Evolutionary conservation across 2,329 filamentous ascomycete genomes (phyloP), one percentile per base, ranked within the genome.

Genomic region (Fusarium ambrosium): DNA sequence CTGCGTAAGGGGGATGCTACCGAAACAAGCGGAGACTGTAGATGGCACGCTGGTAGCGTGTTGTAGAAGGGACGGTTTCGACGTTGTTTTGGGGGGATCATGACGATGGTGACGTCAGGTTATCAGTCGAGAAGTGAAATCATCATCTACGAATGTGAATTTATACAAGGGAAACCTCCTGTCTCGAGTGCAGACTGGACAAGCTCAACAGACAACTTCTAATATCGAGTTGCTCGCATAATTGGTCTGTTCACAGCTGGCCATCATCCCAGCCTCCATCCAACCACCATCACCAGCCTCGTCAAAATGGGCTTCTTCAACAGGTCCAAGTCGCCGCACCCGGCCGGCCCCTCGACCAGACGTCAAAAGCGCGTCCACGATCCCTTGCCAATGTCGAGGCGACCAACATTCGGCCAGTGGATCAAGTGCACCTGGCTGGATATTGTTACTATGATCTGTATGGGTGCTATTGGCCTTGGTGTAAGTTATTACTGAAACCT

Each of bases 401-500:
- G 88, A 13, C 92, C 92, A 3, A 87, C 84, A 2, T 92, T 94
- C 74, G 91, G 92, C 4, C 90, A 92, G 79, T 94, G 92, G 92
- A 80, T 93, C 73, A 93, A 92, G 81, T 85, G 86, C 10, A 92
- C 91, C 6, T 91, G 89, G 86, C 82, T 93, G 14, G 92, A 94
- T 78, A 88, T 94, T 62, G 62, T 92, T 22, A 93, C 91, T 36
- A 94, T 94, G 91, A 84, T 85, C 10, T 80, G 84, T 27, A 89
- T 94, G 87, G 92, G 92, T 11, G 89, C 87, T 14, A 83, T 94
- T 58, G 92, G 92, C 18, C 86, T 94, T 1, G 92, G 91, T 68
- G 91, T 93, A 86, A 79, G 87, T 78, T 6, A 13, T 48, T 4
- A 11, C n/a, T n/a, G n/a, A n/a, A n/a, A n/a, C n/a, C 14, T 13